A percentile compares a stretch with the other conserved stretches of the same genome.
phyloP scores from a whole-genome alignment of 208 protist genomes.

The Vickermania ingenoplastis region DNA sequence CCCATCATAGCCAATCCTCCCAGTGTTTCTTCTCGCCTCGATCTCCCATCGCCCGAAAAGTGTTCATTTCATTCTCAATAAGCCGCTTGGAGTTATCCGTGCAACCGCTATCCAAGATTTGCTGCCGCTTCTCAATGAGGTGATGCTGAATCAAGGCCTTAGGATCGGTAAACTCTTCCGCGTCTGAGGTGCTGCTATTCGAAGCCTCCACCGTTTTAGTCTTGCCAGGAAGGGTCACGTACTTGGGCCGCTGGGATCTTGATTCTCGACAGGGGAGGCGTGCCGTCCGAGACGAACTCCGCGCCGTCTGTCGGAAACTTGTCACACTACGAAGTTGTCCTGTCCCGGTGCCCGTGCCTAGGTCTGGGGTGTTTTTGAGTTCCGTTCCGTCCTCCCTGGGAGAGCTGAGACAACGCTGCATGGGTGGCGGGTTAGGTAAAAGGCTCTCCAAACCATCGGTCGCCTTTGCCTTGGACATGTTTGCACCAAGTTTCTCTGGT shows the following conservation, averaged over 20 bases:
- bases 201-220: too few relatives aligned
- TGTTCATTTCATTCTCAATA: background rate
- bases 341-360: too few relatives aligned
- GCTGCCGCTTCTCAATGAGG: background rate
- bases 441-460: too few relatives aligned
- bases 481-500: background rate
- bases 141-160: background rate
- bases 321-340: too few relatives aligned
- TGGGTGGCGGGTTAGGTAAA: background rate
- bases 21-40: background rate
- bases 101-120: background rate
- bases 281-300: too few relatives aligned
- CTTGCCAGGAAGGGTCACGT: background rate
- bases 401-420: too few relatives aligned
- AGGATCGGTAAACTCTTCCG: background rate
- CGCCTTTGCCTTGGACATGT: too few relatives aligned
- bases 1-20: background rate
- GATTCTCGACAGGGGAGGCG: background rate
- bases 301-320: too few relatives aligned
- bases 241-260: background rate
- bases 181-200: background rate
- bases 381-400: too few relatives aligned
- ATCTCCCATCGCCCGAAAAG: background rate
- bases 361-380: too few relatives aligned
- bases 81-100: background rate